Evolutionary conservation across 2,329 filamentous ascomycete genomes (phyloP).

Genomic region (Meredithiella fracta): DNA sequence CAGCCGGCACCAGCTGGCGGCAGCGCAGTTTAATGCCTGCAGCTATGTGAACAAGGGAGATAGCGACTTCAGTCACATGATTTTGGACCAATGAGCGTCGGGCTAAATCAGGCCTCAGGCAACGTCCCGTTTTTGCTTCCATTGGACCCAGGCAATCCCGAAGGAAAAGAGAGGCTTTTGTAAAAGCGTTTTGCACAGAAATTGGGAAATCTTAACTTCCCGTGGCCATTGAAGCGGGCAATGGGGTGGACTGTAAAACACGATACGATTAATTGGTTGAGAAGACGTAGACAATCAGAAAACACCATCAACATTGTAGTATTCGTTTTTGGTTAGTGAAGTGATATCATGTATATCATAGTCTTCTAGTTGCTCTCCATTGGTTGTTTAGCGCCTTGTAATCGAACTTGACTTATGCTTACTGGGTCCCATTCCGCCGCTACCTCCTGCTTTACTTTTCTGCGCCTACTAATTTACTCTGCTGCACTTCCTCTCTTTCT

Average conservation of each 20-base stretch:
- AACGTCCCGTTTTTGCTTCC: conserved; percentile 10
- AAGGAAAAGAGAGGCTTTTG: conserved; percentile 9
- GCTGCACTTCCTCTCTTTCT: conserved; percentile 1
- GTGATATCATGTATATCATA: background rate
- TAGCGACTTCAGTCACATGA: conserved; percentile 14
- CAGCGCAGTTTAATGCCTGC: conserved; percentile 1
- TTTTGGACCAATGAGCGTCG: conserved; percentile 15
- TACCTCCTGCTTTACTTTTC: conserved; percentile 4
- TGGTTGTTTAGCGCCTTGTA: conserved; percentile 2
- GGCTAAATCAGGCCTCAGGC: conserved; percentile 16
- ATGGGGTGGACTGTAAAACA: background rate
- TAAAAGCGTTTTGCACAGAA: background rate
- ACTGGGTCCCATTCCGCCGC: conserved; percentile 4
- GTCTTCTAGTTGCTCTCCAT: background rate
- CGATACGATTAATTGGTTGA: background rate
- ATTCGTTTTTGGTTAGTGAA: background rate
- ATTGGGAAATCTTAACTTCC: background rate
- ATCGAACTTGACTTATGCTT: conserved; percentile 1
- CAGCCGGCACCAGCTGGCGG: conserved; percentile 2
- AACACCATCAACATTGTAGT: background rate
- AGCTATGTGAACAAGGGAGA: background rate
- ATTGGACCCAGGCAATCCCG: conserved; percentile 12
- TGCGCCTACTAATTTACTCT: conserved; percentile 12
- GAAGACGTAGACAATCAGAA: too few relatives aligned
- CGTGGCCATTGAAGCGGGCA: background rate